phyloP scores from a whole-genome alignment of 2,329 filamentous ascomycete species.

The Pseudopithomyces chartarum region DNA sequence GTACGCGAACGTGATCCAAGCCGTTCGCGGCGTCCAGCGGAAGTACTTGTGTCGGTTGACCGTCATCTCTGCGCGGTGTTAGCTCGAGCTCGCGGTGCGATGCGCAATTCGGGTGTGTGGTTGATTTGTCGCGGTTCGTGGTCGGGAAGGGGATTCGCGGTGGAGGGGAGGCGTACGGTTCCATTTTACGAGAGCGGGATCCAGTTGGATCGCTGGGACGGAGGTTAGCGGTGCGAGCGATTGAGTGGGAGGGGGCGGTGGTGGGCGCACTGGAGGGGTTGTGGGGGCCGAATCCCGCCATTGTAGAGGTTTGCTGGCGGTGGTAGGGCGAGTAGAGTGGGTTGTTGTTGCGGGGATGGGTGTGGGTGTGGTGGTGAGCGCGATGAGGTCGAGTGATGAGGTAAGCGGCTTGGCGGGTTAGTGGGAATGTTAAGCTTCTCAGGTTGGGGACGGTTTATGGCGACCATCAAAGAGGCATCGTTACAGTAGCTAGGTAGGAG shows the following conservation, averaged over 20 bases:
- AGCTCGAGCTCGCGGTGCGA: constrained; percentile 5
- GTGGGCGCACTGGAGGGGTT: constrained; percentile 26
- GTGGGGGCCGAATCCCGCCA: constrained; percentile 31
- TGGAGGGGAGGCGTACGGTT: constrained; percentile 50
- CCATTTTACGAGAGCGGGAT: constrained; percentile 63
- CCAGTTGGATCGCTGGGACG: constrained; percentile 53
- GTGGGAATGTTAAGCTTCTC: neutral
- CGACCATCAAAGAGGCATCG: too few species aligned
- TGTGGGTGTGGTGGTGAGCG: constrained; percentile 12
- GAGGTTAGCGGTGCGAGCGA: constrained; percentile 29
- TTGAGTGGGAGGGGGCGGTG: neutral
- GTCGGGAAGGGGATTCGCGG: constrained; percentile 1
- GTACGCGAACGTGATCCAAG: constrained; percentile 79
- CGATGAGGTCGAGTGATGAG: constrained; percentile 2
- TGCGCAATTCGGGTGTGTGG: neutral
- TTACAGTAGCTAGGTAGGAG: too few species aligned
- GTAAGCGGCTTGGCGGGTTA: constrained; percentile 12
- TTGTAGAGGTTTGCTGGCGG: constrained; percentile 22
- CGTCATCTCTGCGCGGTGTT: constrained; percentile 69
- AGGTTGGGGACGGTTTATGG: neutral
- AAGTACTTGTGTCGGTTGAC: constrained; percentile 92
- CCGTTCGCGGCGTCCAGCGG: constrained; percentile 86
- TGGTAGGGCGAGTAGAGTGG: neutral
- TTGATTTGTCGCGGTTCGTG: neutral
- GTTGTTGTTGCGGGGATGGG: constrained; percentile 16